Base-by-base conservation (phyloP, 164 flowering plant genomes). In the Nymphaea colorata region DNA sequence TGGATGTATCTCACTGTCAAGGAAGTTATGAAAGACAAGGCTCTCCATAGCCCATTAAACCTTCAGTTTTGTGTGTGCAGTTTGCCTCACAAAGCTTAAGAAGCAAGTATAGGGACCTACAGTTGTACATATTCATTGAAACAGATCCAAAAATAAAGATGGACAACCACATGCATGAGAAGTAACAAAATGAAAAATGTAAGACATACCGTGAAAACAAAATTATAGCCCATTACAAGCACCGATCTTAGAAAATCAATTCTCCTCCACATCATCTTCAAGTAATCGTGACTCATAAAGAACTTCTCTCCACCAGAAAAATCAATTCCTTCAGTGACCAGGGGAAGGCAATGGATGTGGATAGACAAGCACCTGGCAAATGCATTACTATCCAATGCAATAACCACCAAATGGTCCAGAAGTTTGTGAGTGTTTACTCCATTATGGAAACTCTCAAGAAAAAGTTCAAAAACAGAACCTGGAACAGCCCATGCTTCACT, bases 201-300 rank as follows among this genome's bases (percentile, higher is more conserved):
- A 42, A 61, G 59, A 59, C 41, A 67, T 86, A 88, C 93, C 81
- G 96, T 85, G 83, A 90, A 90, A 64, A 90, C 70, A 66, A 90
- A 90, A 71, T 80, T 84, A 76, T 83, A 87, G 4, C 96, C 96
- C 86, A 82, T 74, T 66, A 85, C 86, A 67, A 90, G 94, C 68
- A 90, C 82, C 62, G 82, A 67, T 1, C 84, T 73, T 44, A 90
- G 76, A 69, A 90, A 87, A 67, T 83, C 85, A 68, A 87, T 83
- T 70, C 96, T 78, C 73, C 82, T 82, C 96, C 96, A 90, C 96
- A 90, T 90, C 96, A 90, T 90, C 69, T 82, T 78, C 79, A 90
- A 73, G 73, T 90, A 93, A 65, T 80, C 80, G 18, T 80, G 76
- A 10, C 85, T 81, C 96, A 90, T 90, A 66, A 85, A 93, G 67